These are phyloP conservation scores for Tieghemiomyces parasiticus DNA, from an alignment of 192 early-diverging fungal genomes.

Conservation along the genomic window DNA sequence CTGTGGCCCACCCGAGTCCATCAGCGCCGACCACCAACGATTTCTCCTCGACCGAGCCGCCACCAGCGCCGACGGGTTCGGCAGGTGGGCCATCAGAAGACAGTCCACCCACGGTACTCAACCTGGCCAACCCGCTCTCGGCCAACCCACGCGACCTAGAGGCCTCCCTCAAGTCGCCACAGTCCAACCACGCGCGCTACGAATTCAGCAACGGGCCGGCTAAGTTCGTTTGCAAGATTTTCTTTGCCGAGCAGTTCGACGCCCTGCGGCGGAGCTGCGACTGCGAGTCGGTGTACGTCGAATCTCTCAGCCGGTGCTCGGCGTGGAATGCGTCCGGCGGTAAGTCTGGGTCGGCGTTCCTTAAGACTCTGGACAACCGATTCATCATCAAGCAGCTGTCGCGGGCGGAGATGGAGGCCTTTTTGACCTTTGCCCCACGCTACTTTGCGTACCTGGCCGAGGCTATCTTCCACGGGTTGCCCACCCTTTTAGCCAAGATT, in stretches of 20 bases:
- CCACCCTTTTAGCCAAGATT: constrained; percentile 74
- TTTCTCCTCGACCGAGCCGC: too few relatives aligned
- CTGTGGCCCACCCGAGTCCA: background rate
- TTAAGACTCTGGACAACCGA: constrained; percentile 84
- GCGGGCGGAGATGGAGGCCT: constrained; percentile 68
- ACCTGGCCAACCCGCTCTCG: background rate
- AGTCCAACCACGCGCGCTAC: constrained; percentile 21
- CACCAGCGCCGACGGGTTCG: too few relatives aligned
- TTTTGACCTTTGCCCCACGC: constrained; percentile 75
- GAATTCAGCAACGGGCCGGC: constrained; percentile 60
- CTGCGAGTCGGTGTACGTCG: constrained; percentile 66
- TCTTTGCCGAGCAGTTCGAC: constrained; percentile 88
- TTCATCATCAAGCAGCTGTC: constrained; percentile 85
- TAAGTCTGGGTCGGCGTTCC: constrained; percentile 80
- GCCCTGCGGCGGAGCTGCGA: constrained; percentile 70
- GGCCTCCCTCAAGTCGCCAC: background rate
- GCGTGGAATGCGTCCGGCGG: constrained; percentile 76
- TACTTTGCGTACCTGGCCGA: constrained; percentile 81
- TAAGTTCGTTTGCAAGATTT: constrained; percentile 77
- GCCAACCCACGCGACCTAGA: background rate
- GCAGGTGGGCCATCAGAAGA: too few relatives aligned
- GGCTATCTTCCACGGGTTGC: constrained; percentile 61
- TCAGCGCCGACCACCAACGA: too few relatives aligned
- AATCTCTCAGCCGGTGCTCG: constrained; percentile 76
- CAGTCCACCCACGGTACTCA: too few relatives aligned